Conservation (phyloP, 176 grass and related monocot species). For the Alloteropsis semialata region DNA sequence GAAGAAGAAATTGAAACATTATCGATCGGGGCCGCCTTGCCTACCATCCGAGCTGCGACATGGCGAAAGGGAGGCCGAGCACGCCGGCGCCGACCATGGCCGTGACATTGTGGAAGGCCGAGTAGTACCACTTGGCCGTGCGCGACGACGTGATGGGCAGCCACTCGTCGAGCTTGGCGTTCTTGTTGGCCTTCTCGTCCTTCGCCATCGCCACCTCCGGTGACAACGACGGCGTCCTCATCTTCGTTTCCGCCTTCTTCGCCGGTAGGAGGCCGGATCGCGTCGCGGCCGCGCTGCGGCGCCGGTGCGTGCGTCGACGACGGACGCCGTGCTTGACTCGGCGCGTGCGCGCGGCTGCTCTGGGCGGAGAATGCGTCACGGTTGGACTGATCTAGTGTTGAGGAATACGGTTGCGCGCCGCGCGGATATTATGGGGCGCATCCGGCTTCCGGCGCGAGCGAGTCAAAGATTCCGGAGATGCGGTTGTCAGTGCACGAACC, state of each 20-base stretch:
- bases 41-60: slow-evolving; percentile 61
- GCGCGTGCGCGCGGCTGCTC: not conserved
- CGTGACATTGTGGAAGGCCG: slow-evolving; percentile 48
- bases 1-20: no score
- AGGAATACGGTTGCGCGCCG: not conserved
- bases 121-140: slow-evolving; percentile 52
- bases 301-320: not conserved
- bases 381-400: not conserved
- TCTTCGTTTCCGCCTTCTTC: not conserved
- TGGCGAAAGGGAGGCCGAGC: slow-evolving; percentile 58
- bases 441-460: no score
- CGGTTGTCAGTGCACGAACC: no score
- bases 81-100: slow-evolving; percentile 74
- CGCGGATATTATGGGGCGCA: not conserved
- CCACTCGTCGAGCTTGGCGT: slow-evolving; percentile 30
- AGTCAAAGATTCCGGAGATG: no score
- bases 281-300: not conserved
- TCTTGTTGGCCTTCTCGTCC: slow-evolving; percentile 10
- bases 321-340: not conserved
- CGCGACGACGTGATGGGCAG: slow-evolving; percentile 47
- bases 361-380: not conserved
- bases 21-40: not conserved
- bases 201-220: not conserved
- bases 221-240: not conserved
- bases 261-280: not conserved